Conservation (phyloP, 768 basidiomycete genomes). For the Fomitopsis pulvina region DNA sequence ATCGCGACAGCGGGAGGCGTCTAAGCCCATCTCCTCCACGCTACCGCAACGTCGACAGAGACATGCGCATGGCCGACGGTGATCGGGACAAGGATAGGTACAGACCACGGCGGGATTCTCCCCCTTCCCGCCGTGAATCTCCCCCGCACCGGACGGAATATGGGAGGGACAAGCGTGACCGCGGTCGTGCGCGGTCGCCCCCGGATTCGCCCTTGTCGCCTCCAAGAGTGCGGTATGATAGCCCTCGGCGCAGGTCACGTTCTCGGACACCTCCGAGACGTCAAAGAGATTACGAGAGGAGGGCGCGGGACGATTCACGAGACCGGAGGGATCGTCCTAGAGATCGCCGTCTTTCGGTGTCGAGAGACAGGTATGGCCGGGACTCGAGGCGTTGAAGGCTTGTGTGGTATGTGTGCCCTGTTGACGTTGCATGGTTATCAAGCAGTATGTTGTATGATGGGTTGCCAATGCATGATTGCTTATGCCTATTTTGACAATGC, state of each 20-base stretch:
- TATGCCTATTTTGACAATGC: not conserved
- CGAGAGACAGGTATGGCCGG: conserved; percentile 13
- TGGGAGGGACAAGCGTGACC: conserved; percentile 10
- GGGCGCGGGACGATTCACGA: conserved; percentile 10
- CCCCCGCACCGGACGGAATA: conserved; percentile 11
- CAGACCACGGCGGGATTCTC: conserved; percentile 17
- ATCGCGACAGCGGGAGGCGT: conserved; percentile 14
- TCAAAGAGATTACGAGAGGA: conserved; percentile 5
- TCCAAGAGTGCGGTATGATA: conserved; percentile 9
- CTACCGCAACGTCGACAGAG: conserved; percentile 8
- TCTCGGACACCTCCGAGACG: conserved; percentile 7
- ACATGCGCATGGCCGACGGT: conserved; percentile 1
- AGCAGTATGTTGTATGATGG: not conserved
- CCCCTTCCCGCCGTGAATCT: conserved; percentile 16
- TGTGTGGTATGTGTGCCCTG: not conserved
- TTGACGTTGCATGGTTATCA: not conserved
- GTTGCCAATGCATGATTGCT: not conserved
- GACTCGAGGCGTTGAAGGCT: conserved; percentile 11
- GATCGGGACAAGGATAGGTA: conserved; percentile 13
- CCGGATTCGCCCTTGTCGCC: conserved; percentile 17
- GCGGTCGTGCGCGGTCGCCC: conserved; percentile 13
- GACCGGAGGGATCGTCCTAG: conserved; percentile 10
- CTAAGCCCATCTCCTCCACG: conserved; percentile 19
- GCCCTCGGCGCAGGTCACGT: conserved; percentile 10
- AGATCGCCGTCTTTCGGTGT: conserved; percentile 10